Evolutionary conservation across 129 eudicot species (phyloP).

Genomic region (Centella asiatica): DNA sequence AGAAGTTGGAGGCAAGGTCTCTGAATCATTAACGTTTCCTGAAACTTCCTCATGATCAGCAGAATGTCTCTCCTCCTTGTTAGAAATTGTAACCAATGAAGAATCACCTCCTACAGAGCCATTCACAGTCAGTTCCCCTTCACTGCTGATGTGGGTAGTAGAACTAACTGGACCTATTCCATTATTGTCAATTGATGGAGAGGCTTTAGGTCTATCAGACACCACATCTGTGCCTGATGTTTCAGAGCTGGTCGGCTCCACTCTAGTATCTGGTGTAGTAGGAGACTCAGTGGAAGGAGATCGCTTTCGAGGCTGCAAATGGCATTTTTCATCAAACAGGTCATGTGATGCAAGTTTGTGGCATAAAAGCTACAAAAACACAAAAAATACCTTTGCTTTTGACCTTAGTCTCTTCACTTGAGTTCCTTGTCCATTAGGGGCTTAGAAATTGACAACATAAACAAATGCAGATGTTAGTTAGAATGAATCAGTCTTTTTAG

Average conservation of each 20-base stretch:
- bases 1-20: slow-evolving; percentile 25
- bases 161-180: slow-evolving; percentile 21
- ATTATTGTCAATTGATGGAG: slow-evolving; percentile 30
- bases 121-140: slow-evolving; percentile 31
- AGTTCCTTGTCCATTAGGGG: slow-evolving; percentile 73
- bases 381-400: slow-evolving; percentile 54
- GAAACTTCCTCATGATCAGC: slow-evolving; percentile 27
- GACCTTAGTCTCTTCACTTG: slow-evolving; percentile 51
- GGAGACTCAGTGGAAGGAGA: slow-evolving; percentile 36
- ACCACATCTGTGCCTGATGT: slow-evolving; percentile 31
- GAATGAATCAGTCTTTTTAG: slow-evolving; percentile 16
- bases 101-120: slow-evolving; percentile 30
- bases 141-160: slow-evolving; percentile 22
- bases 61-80: slow-evolving; percentile 33
- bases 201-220: slow-evolving; percentile 26
- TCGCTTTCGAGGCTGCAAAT: slow-evolving; percentile 40
- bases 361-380: neutral
- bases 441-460: slow-evolving; percentile 25
- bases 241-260: slow-evolving; percentile 35
- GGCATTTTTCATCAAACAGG: slow-evolving; percentile 22
- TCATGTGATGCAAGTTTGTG: slow-evolving; percentile 10
- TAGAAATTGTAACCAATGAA: slow-evolving; percentile 19
- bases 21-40: slow-evolving; percentile 23
- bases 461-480: slow-evolving; percentile 3
- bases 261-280: slow-evolving; percentile 26